Base-by-base conservation (phyloP, 805 yeast genomes). In the Saturnispora saitoi region DNA sequence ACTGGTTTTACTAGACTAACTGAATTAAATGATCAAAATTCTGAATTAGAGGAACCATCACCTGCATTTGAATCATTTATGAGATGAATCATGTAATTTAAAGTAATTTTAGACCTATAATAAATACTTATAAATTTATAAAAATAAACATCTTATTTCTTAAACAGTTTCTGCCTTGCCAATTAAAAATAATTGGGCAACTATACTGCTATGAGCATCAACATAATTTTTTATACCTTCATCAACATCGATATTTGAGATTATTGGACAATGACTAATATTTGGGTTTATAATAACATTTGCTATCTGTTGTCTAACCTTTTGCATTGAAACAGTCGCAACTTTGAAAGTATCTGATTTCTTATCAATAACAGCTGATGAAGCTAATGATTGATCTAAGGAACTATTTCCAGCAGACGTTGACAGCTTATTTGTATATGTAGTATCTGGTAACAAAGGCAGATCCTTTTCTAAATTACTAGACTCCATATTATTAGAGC, bases 331-430 rank as follows among this genome's bases (percentile, higher is more conserved):
- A n/a, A 56, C 48, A 30, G 45, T 48, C 9, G 48, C 51, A 14
- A 51, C 48, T 43, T 49, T 54, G 29, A 42, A 54, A 8, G 58
- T 56, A 12, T 56, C 51, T 9, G 54, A 37, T 3, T 47, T 41
- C 19, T 48, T 45, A 29, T 26, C 37, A 3, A 43, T 28, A 15
- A 38, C 46, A 3, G 48, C 32, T 14, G 54, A 54, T 4, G 53
- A 45, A 4, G 42, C 41, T 38, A 20, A 20, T 14, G 48, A 34
- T 31, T 30, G 47, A 19, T 20, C 17, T 15, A 29, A 14, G 14
- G 32, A 6, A 11, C 15, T 5, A 19, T 31, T 24, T 39, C 14
- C 29, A 17, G 15, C 38, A 10, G 24, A 34, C 15, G 11, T 15
- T 34, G 38, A 34, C 20, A 34, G 5, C 4, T 15, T 34, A 20